Conservation (phyloP, 805 yeast genomes). For the Nakazawaea populi region DNA sequence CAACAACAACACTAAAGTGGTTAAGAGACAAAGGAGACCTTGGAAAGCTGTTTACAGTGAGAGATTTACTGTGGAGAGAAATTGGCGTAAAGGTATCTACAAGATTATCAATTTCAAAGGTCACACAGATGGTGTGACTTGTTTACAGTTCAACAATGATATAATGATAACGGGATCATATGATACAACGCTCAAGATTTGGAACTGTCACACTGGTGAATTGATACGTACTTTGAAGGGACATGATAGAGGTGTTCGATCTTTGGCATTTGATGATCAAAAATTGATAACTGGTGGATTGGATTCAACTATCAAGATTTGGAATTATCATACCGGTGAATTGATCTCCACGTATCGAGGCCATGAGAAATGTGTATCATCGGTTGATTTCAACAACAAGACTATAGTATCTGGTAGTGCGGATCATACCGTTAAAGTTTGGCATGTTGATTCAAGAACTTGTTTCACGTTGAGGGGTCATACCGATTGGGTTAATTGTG, state of each 20-base stretch:
- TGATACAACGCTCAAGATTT: conserved; percentile 85
- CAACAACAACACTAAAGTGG: not conserved
- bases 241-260: conserved; percentile 83
- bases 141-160: conserved; percentile 75
- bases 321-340: conserved; percentile 94
- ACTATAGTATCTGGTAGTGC: conserved; percentile 91
- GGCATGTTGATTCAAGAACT: conserved; percentile 93
- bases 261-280: conserved; percentile 80
- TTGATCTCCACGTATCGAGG: conserved; percentile 93
- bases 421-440: conserved; percentile 85
- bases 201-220: conserved; percentile 83
- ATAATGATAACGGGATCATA: conserved; percentile 86
- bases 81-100: conserved; percentile 87
- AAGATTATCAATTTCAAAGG: conserved; percentile 62
- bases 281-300: conserved; percentile 89
- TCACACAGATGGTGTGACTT: conserved; percentile 84
- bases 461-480: conserved; percentile 94
- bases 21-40: conserved; percentile 54
- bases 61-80: conserved; percentile 83
- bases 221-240: conserved; percentile 74
- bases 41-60: conserved; percentile 96
- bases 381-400: conserved; percentile 75
- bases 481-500: conserved; percentile 86
- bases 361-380: conserved; percentile 78
- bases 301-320: conserved; percentile 87